Base-by-base conservation (phyloP, 2,329 filamentous ascomycete genomes). In the Alternaria gansuensis region DNA sequence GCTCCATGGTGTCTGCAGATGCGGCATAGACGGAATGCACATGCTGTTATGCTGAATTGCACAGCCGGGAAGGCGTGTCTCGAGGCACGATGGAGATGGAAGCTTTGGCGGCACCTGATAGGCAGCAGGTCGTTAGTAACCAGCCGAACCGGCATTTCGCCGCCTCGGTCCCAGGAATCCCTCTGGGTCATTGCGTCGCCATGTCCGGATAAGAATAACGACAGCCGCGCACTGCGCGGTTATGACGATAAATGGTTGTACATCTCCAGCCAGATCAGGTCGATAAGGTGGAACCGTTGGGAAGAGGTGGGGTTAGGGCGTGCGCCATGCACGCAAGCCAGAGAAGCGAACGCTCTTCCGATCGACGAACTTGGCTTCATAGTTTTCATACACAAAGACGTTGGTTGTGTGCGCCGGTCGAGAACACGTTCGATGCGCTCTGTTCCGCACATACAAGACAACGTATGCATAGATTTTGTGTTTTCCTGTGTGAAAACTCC, bases 151-250 rank as follows among this genome's bases (percentile, higher is more conserved):
- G 49, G 53, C 51, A 62, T 51, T 46, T 53, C 33, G 44, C 44
- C 14, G 10, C 33, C 40, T 59, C 51, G 56, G 62, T 61, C 58
- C 61, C 57, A 62, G 53, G 54, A 33, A 24, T 49, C 10, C 10
- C 40, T 40, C 41, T 28, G 46, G 58, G 41, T 55, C 58, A 56
- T 52, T 54, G 17, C 37, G 44, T 53, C 24, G 51, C 48, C 48
- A 41, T 21, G 14, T 28, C 33, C 36, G 36, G 23, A 2, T n/a
- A 54, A 54, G 31, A 51, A 53, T 56, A 45, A 49, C 34, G 54
- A 50, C 60, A 69, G 63, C 69, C 73, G 74, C 74, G 74, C 70
- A 75, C 62, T 70, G 71, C 74, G 73, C 74, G 62, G 59, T 55
- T 60, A 60, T 56, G 34, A 34, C 57, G 49, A 58, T 50, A 52